phyloP scores from a whole-genome alignment of 495 filamentous ascomycete species.

The Lepidopterella palustris region DNA sequence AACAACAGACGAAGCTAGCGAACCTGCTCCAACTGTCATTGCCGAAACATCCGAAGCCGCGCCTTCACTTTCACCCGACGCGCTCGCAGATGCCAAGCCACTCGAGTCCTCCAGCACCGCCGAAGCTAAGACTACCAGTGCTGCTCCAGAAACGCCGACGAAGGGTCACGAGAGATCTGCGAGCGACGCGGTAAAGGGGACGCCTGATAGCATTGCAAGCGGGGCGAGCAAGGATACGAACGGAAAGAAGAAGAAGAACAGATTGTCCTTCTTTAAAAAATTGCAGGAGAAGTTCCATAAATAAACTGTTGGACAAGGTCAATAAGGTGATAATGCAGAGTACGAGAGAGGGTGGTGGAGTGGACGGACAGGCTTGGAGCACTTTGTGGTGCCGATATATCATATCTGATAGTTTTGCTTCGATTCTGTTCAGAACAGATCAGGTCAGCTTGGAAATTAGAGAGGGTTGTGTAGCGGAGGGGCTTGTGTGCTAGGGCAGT shows the following conservation, averaged over 20 bases:
- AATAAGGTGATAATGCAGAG: not conserved
- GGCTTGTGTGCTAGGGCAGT: too few relatives aligned
- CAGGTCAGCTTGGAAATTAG: too few relatives aligned
- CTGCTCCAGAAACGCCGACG: slow-evolving; percentile 22
- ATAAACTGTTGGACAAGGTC: not conserved
- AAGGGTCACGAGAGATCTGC: slow-evolving; percentile 7
- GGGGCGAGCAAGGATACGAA: slow-evolving; percentile 28
- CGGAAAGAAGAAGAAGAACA: slow-evolving; percentile 54
- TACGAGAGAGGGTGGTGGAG: not conserved
- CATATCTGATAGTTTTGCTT: too few relatives aligned
- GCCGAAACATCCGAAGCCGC: slow-evolving; percentile 22
- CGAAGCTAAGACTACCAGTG: slow-evolving; percentile 17
- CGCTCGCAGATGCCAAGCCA: slow-evolving; percentile 22
- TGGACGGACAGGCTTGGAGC: not conserved
- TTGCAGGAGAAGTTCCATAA: slow-evolving; percentile 49
- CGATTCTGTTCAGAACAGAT: too few relatives aligned
- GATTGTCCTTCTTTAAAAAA: slow-evolving; percentile 51
- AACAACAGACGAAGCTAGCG: slow-evolving; percentile 24
- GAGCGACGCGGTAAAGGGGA: slow-evolving; percentile 20
- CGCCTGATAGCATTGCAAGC: slow-evolving; percentile 34
- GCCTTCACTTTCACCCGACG: slow-evolving; percentile 5
- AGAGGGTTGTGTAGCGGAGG: too few relatives aligned
- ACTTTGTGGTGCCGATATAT: too few relatives aligned
- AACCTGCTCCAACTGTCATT: slow-evolving; percentile 30
- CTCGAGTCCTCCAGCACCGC: slow-evolving; percentile 23